Conservation (phyloP, 495 filamentous ascomycete species). For the Geoglossum glabrum region DNA sequence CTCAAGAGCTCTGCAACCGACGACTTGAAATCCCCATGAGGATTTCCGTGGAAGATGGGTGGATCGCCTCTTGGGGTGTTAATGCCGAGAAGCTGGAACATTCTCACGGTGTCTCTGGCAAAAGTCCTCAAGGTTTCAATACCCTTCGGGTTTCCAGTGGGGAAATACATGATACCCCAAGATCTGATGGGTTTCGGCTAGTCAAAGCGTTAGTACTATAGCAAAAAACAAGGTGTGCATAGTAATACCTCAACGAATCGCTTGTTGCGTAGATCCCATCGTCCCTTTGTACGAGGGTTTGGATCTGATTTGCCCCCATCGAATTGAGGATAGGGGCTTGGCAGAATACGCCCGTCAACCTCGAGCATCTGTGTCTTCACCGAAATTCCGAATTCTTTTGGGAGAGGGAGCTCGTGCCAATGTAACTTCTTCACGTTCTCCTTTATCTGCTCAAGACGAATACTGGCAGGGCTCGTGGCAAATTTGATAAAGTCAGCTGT, state of each 20-base stretch:
- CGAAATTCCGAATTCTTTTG: not conserved
- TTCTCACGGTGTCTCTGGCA: not conserved
- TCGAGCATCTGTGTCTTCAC: constrained; percentile 3
- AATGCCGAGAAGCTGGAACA: not conserved
- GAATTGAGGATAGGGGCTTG: not conserved
- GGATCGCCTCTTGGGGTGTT: not conserved
- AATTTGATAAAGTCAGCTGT: constrained; percentile 7
- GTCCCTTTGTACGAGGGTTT: not conserved
- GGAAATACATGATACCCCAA: constrained; percentile 6
- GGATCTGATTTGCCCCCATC: not conserved
- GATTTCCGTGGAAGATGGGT: not conserved
- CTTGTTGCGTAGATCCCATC: constrained; percentile 4
- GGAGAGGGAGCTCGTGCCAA: constrained; percentile 1
- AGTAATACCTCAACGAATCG: not conserved
- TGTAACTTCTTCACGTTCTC: constrained; percentile 5
- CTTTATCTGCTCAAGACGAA: not conserved
- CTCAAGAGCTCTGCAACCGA: not conserved
- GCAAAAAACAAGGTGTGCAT: not conserved
- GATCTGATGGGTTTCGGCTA: constrained; percentile 1
- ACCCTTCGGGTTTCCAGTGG: not conserved
- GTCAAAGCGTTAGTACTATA: not conserved
- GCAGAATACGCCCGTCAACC: constrained; percentile 1
- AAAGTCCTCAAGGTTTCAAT: not conserved
- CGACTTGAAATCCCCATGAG: not conserved
- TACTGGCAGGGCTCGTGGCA: constrained; percentile 1